Evolutionary conservation across 164 flowering plant genomes (phyloP).

Genomic region (Vitis rupestris): DNA sequence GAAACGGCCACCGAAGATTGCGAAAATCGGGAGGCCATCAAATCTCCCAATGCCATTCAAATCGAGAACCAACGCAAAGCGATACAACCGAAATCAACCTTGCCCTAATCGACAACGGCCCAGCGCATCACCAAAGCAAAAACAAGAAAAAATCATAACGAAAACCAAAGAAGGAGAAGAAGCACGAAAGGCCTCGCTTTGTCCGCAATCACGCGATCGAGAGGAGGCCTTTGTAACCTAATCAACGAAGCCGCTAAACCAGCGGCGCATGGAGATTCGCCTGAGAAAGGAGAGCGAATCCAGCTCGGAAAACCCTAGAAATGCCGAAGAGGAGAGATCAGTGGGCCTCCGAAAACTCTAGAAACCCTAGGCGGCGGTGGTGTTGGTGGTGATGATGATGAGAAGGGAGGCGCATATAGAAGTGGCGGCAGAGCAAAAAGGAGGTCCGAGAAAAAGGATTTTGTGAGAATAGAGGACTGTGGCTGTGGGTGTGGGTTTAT

Average conservation of each 20-base stretch:
- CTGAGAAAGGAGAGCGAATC: slow-evolving; percentile 53
- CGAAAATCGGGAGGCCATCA: slow-evolving; percentile 82
- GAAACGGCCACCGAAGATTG: slow-evolving; percentile 52
- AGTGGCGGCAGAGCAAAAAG: slow-evolving; percentile 17
- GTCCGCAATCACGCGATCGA: too few relatives aligned
- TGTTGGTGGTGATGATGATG: slow-evolving; percentile 5
- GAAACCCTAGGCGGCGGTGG: slow-evolving; percentile 12
- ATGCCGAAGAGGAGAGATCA: neutral
- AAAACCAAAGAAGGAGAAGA: neutral
- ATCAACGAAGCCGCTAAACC: slow-evolving; percentile 83
- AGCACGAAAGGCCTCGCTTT: neutral
- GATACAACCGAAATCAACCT: slow-evolving; percentile 15
- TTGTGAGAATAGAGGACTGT: neutral
- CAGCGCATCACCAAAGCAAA: neutral
- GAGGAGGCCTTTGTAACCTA: slow-evolving; percentile 15
- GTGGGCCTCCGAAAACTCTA: slow-evolving; percentile 17
- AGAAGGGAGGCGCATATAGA: slow-evolving; percentile 26
- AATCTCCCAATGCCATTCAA: slow-evolving; percentile 98
- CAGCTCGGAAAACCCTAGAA: slow-evolving; percentile 56
- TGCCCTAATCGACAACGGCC: slow-evolving; percentile 31
- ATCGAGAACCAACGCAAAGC: slow-evolving; percentile 15
- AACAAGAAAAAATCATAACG: slow-evolving; percentile 7
- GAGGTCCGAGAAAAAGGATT: neutral
- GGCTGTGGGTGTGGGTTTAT: neutral
- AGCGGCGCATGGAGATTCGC: slow-evolving; percentile 75